Conservation (phyloP, 345 rosid genomes). For the Hypericum perforatum region DNA sequence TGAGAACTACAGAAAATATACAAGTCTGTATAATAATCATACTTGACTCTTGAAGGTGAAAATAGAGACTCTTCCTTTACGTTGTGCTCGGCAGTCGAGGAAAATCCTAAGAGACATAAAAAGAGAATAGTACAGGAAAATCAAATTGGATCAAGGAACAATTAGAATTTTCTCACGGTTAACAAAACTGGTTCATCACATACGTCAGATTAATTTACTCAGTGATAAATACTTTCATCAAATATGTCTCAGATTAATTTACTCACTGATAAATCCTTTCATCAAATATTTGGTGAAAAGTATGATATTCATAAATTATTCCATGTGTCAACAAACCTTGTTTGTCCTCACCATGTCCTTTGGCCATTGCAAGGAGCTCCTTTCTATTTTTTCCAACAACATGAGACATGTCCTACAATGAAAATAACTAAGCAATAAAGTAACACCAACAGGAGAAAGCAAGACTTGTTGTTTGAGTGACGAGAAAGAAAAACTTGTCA, state of each 20-base stretch:
- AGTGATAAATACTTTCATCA: too few relatives aligned
- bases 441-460: not conserved
- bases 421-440: conserved; percentile 1
- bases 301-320: not conserved
- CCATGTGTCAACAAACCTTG: conserved; percentile 40
- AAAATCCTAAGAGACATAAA: conserved; percentile 27
- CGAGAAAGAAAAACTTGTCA: not conserved
- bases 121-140: conserved; percentile 5
- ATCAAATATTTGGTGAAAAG: not conserved
- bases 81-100: conserved; percentile 45
- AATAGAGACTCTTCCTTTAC: conserved; percentile 74
- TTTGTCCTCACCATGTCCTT: conserved; percentile 75
- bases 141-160: not conserved
- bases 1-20: conserved; percentile 9
- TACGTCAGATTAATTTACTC: too few relatives aligned
- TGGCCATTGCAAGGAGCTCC: conserved; percentile 98
- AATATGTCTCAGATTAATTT: too few relatives aligned
- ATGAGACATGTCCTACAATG: conserved; percentile 82
- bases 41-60: conserved; percentile 92
- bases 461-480: not conserved
- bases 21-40: conserved; percentile 22
- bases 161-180: too few relatives aligned
- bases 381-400: conserved; percentile 85
- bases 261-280: too few relatives aligned
- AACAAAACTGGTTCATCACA: too few relatives aligned